Evolutionary conservation across 2,329 filamentous ascomycete genomes (phyloP).

Genomic region (Emmonsiellopsis sp.): DNA sequence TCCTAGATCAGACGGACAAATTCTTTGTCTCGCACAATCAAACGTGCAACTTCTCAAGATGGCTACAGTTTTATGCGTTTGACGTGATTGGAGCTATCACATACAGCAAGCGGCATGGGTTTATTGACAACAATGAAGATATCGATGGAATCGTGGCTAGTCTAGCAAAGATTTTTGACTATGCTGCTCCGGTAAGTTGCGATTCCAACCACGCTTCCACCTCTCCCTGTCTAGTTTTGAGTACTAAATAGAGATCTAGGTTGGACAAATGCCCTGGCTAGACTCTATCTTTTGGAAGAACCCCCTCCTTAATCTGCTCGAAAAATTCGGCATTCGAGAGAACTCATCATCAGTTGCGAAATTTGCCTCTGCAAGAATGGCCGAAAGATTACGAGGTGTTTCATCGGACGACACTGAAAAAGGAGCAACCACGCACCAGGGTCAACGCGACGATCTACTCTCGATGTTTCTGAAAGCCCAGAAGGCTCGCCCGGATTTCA

Average conservation of each 20-base stretch:
- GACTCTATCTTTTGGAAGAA: constrained; percentile 66
- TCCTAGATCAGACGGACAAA: constrained; percentile 53
- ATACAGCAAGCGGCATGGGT: constrained; percentile 65
- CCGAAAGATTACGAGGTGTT: constrained; percentile 44
- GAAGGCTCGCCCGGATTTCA: constrained; percentile 17
- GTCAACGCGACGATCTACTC: constrained; percentile 43
- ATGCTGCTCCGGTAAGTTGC: constrained; percentile 55
- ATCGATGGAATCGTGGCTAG: constrained; percentile 65
- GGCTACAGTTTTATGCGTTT: constrained; percentile 75
- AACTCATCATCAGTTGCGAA: constrained; percentile 61
- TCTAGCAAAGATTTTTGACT: constrained; percentile 55
- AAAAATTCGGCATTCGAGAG: constrained; percentile 57
- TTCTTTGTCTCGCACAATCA: constrained; percentile 35
- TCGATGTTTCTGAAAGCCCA: constrained; percentile 20
- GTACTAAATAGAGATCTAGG: constrained; percentile 26
- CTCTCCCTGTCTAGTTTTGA: neutral
- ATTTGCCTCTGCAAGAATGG: constrained; percentile 61
- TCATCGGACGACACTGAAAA: constrained; percentile 24
- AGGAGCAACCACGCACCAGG: constrained; percentile 47
- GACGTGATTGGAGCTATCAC: constrained; percentile 73
- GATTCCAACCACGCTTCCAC: constrained; percentile 3
- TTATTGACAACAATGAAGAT: constrained; percentile 64
- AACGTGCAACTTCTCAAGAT: constrained; percentile 27
- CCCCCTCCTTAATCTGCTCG: constrained; percentile 58
- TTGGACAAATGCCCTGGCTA: constrained; percentile 66